Conservation (phyloP, 2,329 filamentous ascomycete genomes). For the Venturia nashicola region DNA sequence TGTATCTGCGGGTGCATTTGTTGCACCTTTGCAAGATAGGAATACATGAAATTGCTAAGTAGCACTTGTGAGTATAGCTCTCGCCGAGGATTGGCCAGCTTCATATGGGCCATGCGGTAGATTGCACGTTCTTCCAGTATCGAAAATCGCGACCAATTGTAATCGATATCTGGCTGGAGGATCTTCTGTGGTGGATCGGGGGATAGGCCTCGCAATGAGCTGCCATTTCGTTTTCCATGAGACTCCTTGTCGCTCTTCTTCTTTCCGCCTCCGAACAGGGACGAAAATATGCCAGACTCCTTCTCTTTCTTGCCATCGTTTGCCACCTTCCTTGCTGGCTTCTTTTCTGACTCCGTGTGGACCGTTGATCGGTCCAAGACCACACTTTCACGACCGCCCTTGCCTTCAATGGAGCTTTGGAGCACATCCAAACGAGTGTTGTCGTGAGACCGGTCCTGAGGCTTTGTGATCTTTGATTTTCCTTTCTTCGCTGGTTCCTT, state of each 20-base stretch:
- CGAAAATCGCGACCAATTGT: constrained; percentile 90
- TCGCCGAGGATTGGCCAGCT: constrained; percentile 90
- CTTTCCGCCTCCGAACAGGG: constrained; percentile 81
- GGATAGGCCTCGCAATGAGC: constrained; percentile 59
- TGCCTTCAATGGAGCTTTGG: constrained; percentile 71
- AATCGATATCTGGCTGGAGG: constrained; percentile 79
- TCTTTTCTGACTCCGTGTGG: constrained; percentile 72
- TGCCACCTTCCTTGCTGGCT: constrained; percentile 58
- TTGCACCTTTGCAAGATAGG: constrained; percentile 95
- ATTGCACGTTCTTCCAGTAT: constrained; percentile 94
- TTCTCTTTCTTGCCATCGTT: constrained; percentile 73
- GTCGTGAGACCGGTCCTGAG: constrained; percentile 53
- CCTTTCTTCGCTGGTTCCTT: constrained; percentile 31
- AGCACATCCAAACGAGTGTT: constrained; percentile 75
- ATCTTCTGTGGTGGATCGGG: constrained; percentile 62
- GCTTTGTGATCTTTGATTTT: constrained; percentile 49
- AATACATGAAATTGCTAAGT: constrained; percentile 99
- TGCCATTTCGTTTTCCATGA: constrained; percentile 54
- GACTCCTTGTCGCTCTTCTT: constrained; percentile 73
- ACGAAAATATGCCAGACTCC: constrained; percentile 75
- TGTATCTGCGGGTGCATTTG: constrained; percentile 97
- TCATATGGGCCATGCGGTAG: constrained; percentile 97
- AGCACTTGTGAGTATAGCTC: constrained; percentile 89
- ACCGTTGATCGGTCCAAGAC: constrained; percentile 67
- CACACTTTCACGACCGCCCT: constrained; percentile 62